Evolutionary conservation across 768 basidiomycete genomes (phyloP), one percentile per base, ranked within the genome.

Genomic region (Royoungia palumana): DNA sequence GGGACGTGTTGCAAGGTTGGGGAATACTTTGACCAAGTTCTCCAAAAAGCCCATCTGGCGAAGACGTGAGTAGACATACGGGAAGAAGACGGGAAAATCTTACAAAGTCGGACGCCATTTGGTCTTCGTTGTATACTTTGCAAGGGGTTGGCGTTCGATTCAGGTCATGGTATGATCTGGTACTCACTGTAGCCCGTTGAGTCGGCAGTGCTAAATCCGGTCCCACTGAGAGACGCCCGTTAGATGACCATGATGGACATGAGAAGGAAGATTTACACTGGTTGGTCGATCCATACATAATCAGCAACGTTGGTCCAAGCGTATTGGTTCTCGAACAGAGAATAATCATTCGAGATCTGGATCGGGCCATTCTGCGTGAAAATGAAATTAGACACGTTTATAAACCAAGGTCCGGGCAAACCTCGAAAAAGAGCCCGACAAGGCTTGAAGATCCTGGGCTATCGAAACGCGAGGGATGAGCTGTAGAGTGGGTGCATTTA

Each of bases 11-110:
- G 78, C 78, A 20, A 89, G 72, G 56, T 75, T 74, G 16, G 87
- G 87, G 65, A 89, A 89, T 10, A 88, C 81, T 56, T 82, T 82
- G 59, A 87, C 82, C 4, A 88, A 70, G 59, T 89, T 89, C 22
- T 64, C 67, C 37, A 90, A 63, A 63, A 89, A 89, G 14, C 82
- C 84, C 70, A 89, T 77, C 87, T 89, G 41, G 5, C 10, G 16
- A 7, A 22, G 14, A 39, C 5, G 38, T 58, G 21, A 50, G 41
- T 28, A 46, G 32, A 14, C 28, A 47, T 35, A 36, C 30, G 12
- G 21, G 28, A 14, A 16, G 16, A n/a, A 37, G 5, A 12, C 6
- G 10, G 25, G 0, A n/a, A n/a, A 25, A 38, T 63, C 81, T 56
- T 50, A 75, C 72, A 38, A 75, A 76, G 49, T 76, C 74, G 21